A percentile compares a stretch with the other conserved stretches of the same genome.
phyloP scores from a whole-genome alignment of 2,329 filamentous ascomycete species.

The Clathrospora elynae region DNA sequence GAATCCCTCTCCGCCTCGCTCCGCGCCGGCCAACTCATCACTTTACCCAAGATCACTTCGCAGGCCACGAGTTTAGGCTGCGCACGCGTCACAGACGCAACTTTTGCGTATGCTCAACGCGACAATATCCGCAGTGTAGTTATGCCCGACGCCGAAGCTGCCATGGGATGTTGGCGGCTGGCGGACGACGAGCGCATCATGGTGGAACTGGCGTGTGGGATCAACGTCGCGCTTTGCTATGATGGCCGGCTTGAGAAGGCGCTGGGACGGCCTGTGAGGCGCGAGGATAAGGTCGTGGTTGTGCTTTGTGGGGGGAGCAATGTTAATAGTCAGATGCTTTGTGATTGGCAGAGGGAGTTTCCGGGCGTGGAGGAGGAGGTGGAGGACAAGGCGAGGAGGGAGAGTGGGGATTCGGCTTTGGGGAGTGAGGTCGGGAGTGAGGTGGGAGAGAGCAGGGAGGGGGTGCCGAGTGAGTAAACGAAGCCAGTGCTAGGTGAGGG shows the following conservation, averaged over 20 bases:
- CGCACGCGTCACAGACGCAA: constrained; percentile 68
- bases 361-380: constrained; percentile 29
- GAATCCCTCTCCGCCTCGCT: constrained; percentile 71
- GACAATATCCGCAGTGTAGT: constrained; percentile 65
- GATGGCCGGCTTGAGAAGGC: constrained; percentile 64
- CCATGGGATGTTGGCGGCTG: constrained; percentile 74
- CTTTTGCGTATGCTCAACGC: constrained; percentile 67
- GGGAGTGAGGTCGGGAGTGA: constrained; percentile 22
- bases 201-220: constrained; percentile 85
- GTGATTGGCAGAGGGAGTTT: constrained; percentile 54
- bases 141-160: constrained; percentile 77
- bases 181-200: constrained; percentile 81
- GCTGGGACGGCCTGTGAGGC: constrained; percentile 66
- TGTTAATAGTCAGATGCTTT: constrained; percentile 58
- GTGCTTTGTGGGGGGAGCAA: constrained; percentile 76
- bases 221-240: constrained; percentile 73
- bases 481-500: constrained; percentile 26
- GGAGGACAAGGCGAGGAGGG: constrained; percentile 16
- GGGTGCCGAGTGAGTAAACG: constrained; percentile 20
- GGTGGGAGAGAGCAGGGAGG: constrained; percentile 4
- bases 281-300: constrained; percentile 75
- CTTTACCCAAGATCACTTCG: constrained; percentile 72
- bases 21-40: constrained; percentile 61
- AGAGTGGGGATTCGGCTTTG: constrained; percentile 24
- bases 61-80: constrained; percentile 77